Evolutionary conservation across 768 basidiomycete species (phyloP).

Genomic region (Tylopilus vinaceipallidus): DNA sequence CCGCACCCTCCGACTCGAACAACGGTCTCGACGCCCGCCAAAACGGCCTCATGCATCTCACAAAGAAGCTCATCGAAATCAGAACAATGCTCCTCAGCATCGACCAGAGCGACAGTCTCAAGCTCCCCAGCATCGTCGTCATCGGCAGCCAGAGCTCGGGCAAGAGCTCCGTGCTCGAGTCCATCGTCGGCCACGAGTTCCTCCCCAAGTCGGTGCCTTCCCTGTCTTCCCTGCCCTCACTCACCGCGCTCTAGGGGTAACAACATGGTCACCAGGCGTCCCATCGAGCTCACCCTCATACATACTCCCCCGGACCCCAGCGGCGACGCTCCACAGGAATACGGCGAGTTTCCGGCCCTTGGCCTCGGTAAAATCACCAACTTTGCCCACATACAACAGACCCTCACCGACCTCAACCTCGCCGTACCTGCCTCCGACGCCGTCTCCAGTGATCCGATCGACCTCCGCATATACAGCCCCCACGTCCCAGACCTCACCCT

Average conservation of each 20-base stretch:
- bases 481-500: conserved; percentile 96
- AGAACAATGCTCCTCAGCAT: conserved; percentile 92
- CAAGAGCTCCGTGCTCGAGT: conserved; percentile 96
- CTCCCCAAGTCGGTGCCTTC: conserved; percentile 82
- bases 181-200: conserved; percentile 97
- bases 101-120: conserved; percentile 92
- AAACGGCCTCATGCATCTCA: conserved; percentile 91
- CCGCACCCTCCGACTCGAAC: conserved; percentile 63
- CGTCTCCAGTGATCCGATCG: conserved; percentile 93
- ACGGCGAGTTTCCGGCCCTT: conserved; percentile 91
- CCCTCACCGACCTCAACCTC: conserved; percentile 91
- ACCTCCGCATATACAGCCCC: conserved; percentile 94
- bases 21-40: conserved; percentile 46
- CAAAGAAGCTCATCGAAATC: conserved; percentile 94
- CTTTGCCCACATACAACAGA: conserved; percentile 90
- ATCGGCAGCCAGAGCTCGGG: conserved; percentile 98
- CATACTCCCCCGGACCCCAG: conserved; percentile 69
- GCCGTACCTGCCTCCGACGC: conserved; percentile 88
- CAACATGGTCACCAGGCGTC: conserved; percentile 99
- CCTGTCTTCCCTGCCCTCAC: background rate
- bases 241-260: conserved; percentile 63
- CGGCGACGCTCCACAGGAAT: conserved; percentile 63
- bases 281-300: conserved; percentile 95
- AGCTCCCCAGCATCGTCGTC: conserved; percentile 95
- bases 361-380: conserved; percentile 88